Conservation (phyloP, 257 asterid genomes). For the Solanum sejunctum region DNA sequence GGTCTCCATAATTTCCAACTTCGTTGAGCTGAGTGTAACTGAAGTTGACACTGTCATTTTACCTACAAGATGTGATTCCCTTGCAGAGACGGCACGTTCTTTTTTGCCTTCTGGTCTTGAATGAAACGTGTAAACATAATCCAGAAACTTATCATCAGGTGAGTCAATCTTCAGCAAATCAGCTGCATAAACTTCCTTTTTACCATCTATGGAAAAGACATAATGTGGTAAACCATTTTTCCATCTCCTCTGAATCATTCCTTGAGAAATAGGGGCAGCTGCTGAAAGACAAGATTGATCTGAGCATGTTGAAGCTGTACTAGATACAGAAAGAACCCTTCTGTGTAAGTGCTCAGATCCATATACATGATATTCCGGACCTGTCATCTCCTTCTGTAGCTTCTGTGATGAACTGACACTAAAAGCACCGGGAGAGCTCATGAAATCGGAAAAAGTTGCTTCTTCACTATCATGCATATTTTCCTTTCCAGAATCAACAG, state of each 20-base stretch:
- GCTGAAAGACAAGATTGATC: constrained; percentile 44
- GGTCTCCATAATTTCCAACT: constrained; percentile 47
- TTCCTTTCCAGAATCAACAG: constrained; percentile 5
- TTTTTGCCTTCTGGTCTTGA: constrained; percentile 26
- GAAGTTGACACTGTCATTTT: constrained; percentile 72
- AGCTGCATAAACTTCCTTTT: constrained; percentile 50
- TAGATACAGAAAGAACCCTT: constrained; percentile 45
- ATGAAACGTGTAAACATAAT: constrained; percentile 61
- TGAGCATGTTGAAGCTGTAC: constrained; percentile 51
- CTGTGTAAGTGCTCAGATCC: constrained; percentile 20
- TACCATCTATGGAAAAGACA: constrained; percentile 63
- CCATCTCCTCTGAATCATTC: constrained; percentile 73
- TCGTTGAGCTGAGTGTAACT: constrained; percentile 28
- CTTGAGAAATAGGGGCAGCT: constrained; percentile 36
- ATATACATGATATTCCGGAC: constrained; percentile 14
- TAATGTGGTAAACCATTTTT: constrained; percentile 53
- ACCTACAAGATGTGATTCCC: constrained; percentile 35
- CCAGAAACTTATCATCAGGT: constrained; percentile 34
- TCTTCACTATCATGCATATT: constrained; percentile 9
- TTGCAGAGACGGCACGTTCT: constrained; percentile 21
- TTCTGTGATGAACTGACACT: constrained; percentile 11
- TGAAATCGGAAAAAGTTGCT: constrained; percentile 6
- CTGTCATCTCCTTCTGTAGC: constrained; percentile 19
- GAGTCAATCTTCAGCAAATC: constrained; percentile 27
- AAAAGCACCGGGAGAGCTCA: constrained; percentile 14